phyloP scores from a whole-genome alignment of 345 rosid species.

The Eucalyptus pauciflora region DNA sequence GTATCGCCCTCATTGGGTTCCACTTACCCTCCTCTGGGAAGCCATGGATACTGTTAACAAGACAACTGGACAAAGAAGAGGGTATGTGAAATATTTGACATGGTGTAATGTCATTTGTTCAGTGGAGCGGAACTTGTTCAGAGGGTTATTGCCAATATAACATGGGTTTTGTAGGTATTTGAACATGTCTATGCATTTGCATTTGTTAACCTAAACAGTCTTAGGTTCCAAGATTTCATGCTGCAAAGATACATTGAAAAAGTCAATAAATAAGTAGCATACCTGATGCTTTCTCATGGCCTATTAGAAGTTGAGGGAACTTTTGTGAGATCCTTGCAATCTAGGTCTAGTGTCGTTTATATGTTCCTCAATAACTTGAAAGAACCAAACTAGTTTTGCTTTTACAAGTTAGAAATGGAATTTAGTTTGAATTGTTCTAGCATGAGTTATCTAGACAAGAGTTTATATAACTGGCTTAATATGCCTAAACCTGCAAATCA shows the following conservation, averaged over 20 bases:
- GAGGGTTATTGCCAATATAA: not conserved
- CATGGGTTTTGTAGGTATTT: not conserved
- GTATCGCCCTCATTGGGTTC: slow-evolving; percentile 98
- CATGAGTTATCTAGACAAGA: not conserved
- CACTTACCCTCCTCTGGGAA: slow-evolving; percentile 85
- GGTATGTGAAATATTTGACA: slow-evolving; percentile 19
- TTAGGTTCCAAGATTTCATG: not conserved
- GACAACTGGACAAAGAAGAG: slow-evolving; percentile 59
- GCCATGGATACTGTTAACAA: slow-evolving; percentile 66
- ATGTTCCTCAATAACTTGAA: not conserved
- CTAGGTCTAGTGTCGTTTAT: not conserved
- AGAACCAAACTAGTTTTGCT: not conserved
- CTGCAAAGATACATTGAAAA: not conserved
- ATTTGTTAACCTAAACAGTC: not conserved
- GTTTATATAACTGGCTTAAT: not conserved
- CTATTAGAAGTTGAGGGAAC: not conserved
- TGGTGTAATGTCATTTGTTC: not conserved
- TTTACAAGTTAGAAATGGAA: not conserved
- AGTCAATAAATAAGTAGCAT: not conserved
- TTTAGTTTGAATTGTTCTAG: not conserved
- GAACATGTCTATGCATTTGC: not conserved
- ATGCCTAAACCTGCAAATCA: not conserved
- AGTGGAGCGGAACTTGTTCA: not conserved
- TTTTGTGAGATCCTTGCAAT: not conserved
- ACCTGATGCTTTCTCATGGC: not conserved